phyloP scores from a whole-genome alignment of 2,329 filamentous ascomycete genomes.

The Elsinoe perseae region DNA sequence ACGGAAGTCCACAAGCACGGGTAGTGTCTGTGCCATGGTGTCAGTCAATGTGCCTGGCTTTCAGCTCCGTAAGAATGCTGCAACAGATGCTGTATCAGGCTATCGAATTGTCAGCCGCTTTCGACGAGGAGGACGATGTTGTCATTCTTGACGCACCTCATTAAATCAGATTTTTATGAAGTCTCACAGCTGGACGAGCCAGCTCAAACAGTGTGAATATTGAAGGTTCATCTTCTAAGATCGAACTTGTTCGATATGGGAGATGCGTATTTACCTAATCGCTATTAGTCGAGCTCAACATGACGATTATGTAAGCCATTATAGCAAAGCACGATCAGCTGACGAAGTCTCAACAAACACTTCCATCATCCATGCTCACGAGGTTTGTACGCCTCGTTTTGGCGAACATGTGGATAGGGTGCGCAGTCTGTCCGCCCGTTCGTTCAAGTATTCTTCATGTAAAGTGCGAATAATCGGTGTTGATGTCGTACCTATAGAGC shows the following conservation, averaged over 20 bases:
- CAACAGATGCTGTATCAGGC: background rate
- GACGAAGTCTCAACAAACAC: slow-evolving; percentile 64
- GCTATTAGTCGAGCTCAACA: slow-evolving; percentile 18
- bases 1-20: background rate
- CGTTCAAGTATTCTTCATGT: slow-evolving; percentile 58
- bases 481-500: slow-evolving; percentile 17
- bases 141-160: slow-evolving; percentile 44
- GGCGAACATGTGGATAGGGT: slow-evolving; percentile 43
- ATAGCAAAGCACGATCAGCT: slow-evolving; percentile 42
- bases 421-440: slow-evolving; percentile 60
- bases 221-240: slow-evolving; percentile 53
- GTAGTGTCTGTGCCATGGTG: background rate
- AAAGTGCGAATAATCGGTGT: background rate
- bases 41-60: background rate
- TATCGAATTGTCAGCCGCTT: background rate
- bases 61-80: slow-evolving; percentile 23
- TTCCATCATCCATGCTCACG: slow-evolving; percentile 45
- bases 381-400: slow-evolving; percentile 57
- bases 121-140: background rate
- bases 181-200: slow-evolving; percentile 50
- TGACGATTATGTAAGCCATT: slow-evolving; percentile 16
- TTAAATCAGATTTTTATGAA: slow-evolving; percentile 65
- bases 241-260: slow-evolving; percentile 18
- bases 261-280: slow-evolving; percentile 19
- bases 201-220: slow-evolving; percentile 67